These are phyloP conservation scores for Oryza meyeriana DNA, from an alignment of 176 grass and related monocot genomes.

Conservation along the genomic window DNA sequence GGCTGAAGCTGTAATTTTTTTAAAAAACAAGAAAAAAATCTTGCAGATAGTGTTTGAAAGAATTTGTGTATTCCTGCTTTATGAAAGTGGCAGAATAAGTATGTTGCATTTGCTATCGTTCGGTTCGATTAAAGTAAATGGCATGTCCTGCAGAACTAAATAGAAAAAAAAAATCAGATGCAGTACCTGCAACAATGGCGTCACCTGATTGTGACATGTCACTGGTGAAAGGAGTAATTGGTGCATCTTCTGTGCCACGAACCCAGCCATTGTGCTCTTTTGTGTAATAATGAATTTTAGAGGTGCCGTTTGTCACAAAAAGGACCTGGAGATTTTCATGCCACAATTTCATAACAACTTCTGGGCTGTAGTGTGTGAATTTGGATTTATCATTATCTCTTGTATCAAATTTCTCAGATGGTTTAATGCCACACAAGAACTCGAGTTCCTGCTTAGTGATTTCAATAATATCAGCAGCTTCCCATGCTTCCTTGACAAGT, in stretches of 20 bases:
- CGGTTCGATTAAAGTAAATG: neutral
- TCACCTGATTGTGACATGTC: constrained; percentile 86
- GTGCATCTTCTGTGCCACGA: constrained; percentile 71
- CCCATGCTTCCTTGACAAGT: constrained; percentile 67
- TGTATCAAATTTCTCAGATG: constrained; percentile 39
- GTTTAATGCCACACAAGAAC: constrained; percentile 61
- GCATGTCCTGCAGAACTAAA: neutral
- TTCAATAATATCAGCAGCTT: constrained; percentile 68
- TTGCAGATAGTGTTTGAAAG: neutral
- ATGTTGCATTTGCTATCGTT: neutral
- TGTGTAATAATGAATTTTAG: constrained; percentile 86
- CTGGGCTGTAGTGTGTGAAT: constrained; percentile 60
- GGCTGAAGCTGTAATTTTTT: neutral
- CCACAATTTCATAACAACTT: constrained; percentile 67
- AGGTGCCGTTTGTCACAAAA: constrained; percentile 86
- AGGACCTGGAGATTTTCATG: constrained; percentile 71
- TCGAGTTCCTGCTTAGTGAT: constrained; percentile 79
- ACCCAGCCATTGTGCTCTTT: constrained; percentile 52
- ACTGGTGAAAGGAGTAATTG: constrained; percentile 63
- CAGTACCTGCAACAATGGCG: constrained; percentile 80
- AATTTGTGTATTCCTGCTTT: neutral
- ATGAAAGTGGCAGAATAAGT: neutral
- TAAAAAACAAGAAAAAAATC: neutral
- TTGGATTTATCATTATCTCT: constrained; percentile 40
- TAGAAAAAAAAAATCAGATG: neutral